Evolutionary conservation across 2,329 filamentous ascomycete genomes (phyloP).

Genomic region (Pseudocercospora musae): DNA sequence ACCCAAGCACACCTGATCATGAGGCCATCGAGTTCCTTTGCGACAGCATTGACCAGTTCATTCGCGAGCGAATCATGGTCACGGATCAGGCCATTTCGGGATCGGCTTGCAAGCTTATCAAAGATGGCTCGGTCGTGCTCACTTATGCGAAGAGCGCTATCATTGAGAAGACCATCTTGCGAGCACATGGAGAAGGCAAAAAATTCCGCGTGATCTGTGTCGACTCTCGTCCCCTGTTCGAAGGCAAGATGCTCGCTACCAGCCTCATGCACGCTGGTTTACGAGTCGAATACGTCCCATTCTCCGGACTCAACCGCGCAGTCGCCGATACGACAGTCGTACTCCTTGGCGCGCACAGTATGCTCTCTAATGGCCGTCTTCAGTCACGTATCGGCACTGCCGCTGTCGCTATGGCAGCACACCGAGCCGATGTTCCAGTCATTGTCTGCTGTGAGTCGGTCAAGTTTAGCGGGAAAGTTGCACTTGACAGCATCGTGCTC

Average conservation of each 20-base stretch:
- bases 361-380: constrained; percentile 91
- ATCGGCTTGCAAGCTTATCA: constrained; percentile 71
- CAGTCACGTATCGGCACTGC: constrained; percentile 86
- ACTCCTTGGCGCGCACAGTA: constrained; percentile 83
- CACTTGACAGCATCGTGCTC: constrained; percentile 85
- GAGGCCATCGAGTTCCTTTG: constrained; percentile 77
- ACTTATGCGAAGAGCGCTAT: constrained; percentile 85
- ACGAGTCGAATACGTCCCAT: constrained; percentile 74
- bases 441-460: constrained; percentile 90
- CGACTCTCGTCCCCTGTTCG: constrained; percentile 69
- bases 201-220: constrained; percentile 81
- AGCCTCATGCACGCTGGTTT: constrained; percentile 67
- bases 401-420: constrained; percentile 78
- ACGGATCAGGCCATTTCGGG: constrained; percentile 82
- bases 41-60: constrained; percentile 81
- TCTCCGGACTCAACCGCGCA: constrained; percentile 72
- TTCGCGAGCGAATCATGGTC: constrained; percentile 82
- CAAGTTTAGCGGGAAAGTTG: constrained; percentile 89
- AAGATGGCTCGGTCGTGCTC: constrained; percentile 75
- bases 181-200: constrained; percentile 67
- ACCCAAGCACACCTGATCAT: constrained; percentile 77
- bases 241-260: constrained; percentile 69
- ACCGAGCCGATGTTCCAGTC: constrained; percentile 71
- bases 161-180: constrained; percentile 75
- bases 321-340: constrained; percentile 70